A percentile compares a stretch with the other conserved stretches of the same genome.
phyloP scores from a whole-genome alignment of 768 basidiomycete species.

The Neoboletus brunneissimus region DNA sequence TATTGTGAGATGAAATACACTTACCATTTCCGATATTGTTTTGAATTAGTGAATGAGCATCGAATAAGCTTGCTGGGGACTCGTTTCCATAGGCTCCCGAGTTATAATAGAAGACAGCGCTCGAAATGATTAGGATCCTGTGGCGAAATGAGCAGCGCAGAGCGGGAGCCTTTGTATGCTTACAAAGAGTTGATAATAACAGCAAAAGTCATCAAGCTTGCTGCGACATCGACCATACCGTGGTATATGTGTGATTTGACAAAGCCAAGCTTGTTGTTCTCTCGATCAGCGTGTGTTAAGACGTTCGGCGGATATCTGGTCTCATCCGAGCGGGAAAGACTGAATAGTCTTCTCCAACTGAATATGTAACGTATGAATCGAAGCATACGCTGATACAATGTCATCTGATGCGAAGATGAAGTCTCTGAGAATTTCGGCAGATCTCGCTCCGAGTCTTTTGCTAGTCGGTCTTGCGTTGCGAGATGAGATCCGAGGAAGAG shows the following conservation, averaged over 20 bases:
- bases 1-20: conserved; percentile 15
- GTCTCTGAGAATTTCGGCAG: conserved; percentile 14
- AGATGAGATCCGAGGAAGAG: conserved; percentile 87
- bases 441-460: conserved; percentile 23
- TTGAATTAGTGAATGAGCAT: conserved; percentile 76
- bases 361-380: conserved; percentile 8
- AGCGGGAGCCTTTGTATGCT: conserved; percentile 20
- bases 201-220: conserved; percentile 77
- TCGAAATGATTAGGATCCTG: conserved; percentile 79
- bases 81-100: conserved; percentile 38
- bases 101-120: conserved; percentile 74
- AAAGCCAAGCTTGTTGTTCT: conserved; percentile 56
- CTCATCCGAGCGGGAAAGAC: conserved; percentile 22
- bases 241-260: conserved; percentile 64
- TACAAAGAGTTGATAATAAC: conserved; percentile 85
- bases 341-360: conserved; percentile 21
- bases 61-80: conserved; percentile 72
- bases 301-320: conserved; percentile 26
- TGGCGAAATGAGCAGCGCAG: not conserved
- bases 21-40: conserved; percentile 62
- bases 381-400: conserved; percentile 20
- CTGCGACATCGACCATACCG: conserved; percentile 61
- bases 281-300: conserved; percentile 49
- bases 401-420: conserved; percentile 12
- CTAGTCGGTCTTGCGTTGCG: conserved; percentile 76